phyloP scores from a whole-genome alignment of 441 rosid genomes.

The Corymbia calophylla region DNA sequence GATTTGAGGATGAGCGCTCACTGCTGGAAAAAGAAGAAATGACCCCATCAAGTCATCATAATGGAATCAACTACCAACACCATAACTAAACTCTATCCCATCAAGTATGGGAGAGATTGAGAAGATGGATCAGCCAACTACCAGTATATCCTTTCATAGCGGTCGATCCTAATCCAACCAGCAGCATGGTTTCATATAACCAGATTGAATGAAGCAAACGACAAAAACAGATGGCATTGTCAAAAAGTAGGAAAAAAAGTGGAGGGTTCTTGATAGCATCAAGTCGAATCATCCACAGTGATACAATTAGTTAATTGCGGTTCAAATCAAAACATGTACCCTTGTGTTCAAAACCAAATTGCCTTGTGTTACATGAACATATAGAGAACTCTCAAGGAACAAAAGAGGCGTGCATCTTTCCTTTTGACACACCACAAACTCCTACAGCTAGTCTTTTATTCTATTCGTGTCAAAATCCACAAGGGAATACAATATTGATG shows the following conservation, averaged over 20 bases:
- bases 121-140: not conserved
- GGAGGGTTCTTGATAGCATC: not conserved
- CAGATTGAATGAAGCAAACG: not conserved
- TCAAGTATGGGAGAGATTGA: not conserved
- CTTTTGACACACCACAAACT: conserved; percentile 25
- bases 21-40: not conserved
- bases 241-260: not conserved
- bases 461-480: conserved; percentile 2
- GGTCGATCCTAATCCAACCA: not conserved
- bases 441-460: conserved; percentile 10
- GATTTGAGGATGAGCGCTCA: not conserved
- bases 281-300: not conserved
- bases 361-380: not conserved
- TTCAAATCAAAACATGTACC: not conserved
- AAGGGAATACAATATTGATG: not conserved
- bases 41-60: not conserved
- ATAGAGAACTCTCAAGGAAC: not conserved
- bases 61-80: not conserved
- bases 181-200: not conserved
- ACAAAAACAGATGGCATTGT: not conserved
- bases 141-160: not conserved
- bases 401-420: conserved; percentile 8
- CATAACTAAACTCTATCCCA: not conserved
- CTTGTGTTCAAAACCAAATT: not conserved
- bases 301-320: not conserved